Base-by-base conservation (phyloP, 192 early-diverging fungal genomes). In the Spizellomyces sp. region DNA sequence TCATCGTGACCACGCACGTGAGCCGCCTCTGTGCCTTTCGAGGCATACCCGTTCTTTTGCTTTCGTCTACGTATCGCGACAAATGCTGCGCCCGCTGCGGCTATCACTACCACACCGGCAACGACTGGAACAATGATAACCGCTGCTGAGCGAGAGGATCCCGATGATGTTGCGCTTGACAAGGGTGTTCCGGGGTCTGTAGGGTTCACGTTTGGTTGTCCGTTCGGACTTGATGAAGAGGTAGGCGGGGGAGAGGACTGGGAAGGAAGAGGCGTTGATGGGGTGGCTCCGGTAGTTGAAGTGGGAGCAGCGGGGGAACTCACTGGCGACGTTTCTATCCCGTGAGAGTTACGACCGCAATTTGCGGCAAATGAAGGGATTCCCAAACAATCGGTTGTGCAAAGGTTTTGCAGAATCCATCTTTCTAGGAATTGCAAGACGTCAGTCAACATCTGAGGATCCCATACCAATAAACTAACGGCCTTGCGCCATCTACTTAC, bases 121-220 rank as follows among this genome's bases (percentile, higher is more conserved):
- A 52, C 68, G 58, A 70, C 58, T 14, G 55, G 55, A 9, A 52
- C 68, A 17, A 62, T 48, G 58, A 70, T 70, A 4, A 59, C 68
- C 9, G 55, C 68, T 36, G 27, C 27, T 36, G 27, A 36, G 27
- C 27, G 27, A 36, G 27, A 36, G 27, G 27, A 36, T 36, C 27
- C 27, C 27, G 27, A 36, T 36, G 27, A 36, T 36, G 27, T 36
- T 36, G 27, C 27, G 27, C 3, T 36, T 36, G 27, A 36, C 27
- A 36, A 36, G 27, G 27, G 27, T 36, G 27, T 36, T 36, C 3
- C 27, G 3, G 1, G 1, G 27, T 36, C 3, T 36, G 27, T 36
- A 36, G 27, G 27, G 27, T 2, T 3, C 27, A 36, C 27, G 27
- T 36, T 36, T 36, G 27, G 27, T 36, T 36, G 27, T 36, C 27